A percentile compares a stretch with the other conserved stretches of the same genome.
These are phyloP conservation scores for Leccinum subgranulosum DNA, from an alignment of 768 basidiomycete genomes.

Conservation along the genomic window DNA sequence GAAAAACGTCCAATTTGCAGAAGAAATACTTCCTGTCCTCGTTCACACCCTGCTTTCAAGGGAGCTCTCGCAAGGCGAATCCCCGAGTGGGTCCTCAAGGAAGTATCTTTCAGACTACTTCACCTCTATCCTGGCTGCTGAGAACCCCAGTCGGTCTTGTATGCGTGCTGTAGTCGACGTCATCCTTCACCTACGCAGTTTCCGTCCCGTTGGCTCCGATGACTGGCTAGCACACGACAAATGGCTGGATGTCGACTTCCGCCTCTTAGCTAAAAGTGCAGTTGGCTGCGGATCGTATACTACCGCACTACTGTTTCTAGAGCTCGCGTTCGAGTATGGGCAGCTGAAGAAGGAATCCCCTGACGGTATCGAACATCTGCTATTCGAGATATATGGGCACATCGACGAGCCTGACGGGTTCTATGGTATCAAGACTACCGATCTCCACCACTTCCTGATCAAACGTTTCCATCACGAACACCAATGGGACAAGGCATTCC, in stretches of 20 bases:
- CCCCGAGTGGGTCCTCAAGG: constrained; percentile 5
- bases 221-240: constrained; percentile 58
- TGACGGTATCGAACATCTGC: constrained; percentile 54
- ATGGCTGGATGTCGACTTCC: constrained; percentile 80
- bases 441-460: constrained; percentile 78
- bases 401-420: constrained; percentile 99
- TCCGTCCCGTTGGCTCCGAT: constrained; percentile 37
- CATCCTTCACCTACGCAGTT: constrained; percentile 77
- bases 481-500: constrained; percentile 90
- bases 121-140: constrained; percentile 24
- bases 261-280: constrained; percentile 68
- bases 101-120: constrained; percentile 23
- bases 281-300: constrained; percentile 81
- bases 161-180: constrained; percentile 64
- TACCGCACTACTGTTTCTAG: constrained; percentile 86
- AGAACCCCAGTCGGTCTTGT: constrained; percentile 41
- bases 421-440: constrained; percentile 82
- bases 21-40: constrained; percentile 68
- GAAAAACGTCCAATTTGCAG: constrained; percentile 55
- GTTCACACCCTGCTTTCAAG: constrained; percentile 62
- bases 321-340: constrained; percentile 62
- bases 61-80: constrained; percentile 14
- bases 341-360: constrained; percentile 27
- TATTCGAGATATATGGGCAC: constrained; percentile 91
- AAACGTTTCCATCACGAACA: constrained; percentile 89